phyloP scores from a whole-genome alignment of 495 filamentous ascomycete genomes.

The Aspergillus mulundensis region DNA sequence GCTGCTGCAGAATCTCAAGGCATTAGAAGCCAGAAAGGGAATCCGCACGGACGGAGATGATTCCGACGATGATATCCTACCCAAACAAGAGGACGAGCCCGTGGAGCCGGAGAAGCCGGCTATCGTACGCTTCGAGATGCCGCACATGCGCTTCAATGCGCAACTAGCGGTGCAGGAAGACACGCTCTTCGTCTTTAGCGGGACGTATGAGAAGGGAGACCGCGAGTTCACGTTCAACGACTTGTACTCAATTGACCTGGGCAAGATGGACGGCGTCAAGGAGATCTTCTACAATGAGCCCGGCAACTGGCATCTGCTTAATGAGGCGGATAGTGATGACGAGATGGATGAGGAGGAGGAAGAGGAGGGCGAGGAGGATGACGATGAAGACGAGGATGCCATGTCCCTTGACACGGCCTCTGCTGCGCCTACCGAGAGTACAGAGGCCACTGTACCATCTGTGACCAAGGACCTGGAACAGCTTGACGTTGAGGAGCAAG shows the following conservation, averaged over 20 bases:
- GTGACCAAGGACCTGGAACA: slow-evolving; percentile 59
- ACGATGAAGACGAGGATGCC: slow-evolving; percentile 36
- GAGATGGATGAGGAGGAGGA: slow-evolving; percentile 66
- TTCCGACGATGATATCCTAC: slow-evolving; percentile 49
- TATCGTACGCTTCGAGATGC: slow-evolving; percentile 65
- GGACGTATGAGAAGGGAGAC: slow-evolving; percentile 92
- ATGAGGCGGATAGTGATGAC: slow-evolving; percentile 65
- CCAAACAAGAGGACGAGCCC: slow-evolving; percentile 50
- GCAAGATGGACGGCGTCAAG: slow-evolving; percentile 86
- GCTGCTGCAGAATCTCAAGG: slow-evolving; percentile 75
- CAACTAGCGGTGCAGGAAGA: slow-evolving; percentile 89
- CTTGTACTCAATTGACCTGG: slow-evolving; percentile 84
- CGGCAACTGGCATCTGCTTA: slow-evolving; percentile 77
- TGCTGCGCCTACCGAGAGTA: slow-evolving; percentile 32
- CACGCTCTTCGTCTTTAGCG: slow-evolving; percentile 86
- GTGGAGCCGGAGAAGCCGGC: slow-evolving; percentile 46
- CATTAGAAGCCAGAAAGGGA: slow-evolving; percentile 65
- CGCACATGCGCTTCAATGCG: slow-evolving; percentile 83
- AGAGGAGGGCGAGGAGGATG: slow-evolving; percentile 60
- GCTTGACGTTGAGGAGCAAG: slow-evolving; percentile 53
- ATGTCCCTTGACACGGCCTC: slow-evolving; percentile 40
- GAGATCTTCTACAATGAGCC: slow-evolving; percentile 81
- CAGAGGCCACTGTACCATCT: slow-evolving; percentile 35
- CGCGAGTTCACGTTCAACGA: slow-evolving; percentile 93
- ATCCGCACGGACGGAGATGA: slow-evolving; percentile 47